Conservation (phyloP, 164 flowering plant species). For the Tetracentron sinense region DNA sequence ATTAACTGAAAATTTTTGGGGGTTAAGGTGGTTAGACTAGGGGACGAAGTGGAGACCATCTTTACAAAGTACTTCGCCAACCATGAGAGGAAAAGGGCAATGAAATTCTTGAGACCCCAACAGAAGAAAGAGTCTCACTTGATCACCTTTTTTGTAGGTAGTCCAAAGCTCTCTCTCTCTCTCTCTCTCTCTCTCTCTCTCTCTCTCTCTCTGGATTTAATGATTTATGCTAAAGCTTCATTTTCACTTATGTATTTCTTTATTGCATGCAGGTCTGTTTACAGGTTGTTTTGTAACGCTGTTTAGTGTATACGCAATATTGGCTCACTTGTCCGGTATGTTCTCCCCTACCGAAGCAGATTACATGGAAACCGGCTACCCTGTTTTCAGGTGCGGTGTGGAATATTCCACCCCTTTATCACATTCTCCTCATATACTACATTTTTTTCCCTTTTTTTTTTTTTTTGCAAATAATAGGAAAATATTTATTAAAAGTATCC, state of each 20-base stretch:
- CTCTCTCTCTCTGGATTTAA: no score
- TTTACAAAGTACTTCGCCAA: conserved; percentile 94
- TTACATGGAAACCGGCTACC: conserved; percentile 85
- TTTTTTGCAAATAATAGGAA: no score
- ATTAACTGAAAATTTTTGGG: no score
- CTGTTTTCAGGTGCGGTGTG: conserved; percentile 97
- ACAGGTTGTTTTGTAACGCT: conserved; percentile 88
- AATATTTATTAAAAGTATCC: no score
- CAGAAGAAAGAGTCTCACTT: conserved; percentile 77
- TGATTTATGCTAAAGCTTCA: no score
- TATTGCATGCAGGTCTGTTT: conserved; percentile 77
- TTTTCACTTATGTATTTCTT: conserved; percentile 3
- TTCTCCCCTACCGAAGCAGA: conserved; percentile 47
- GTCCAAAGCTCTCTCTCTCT: no score
- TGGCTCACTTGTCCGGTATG: conserved; percentile 80
- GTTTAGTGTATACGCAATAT: conserved; percentile 70
- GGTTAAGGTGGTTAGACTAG: conserved; percentile 70
- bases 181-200: no score
- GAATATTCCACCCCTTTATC: no score
- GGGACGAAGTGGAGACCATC: conserved; percentile 97
- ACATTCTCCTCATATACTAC: no score
- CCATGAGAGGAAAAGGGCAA: conserved; percentile 91
- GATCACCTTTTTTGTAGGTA: conserved; percentile 94
- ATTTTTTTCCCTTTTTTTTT: no score
- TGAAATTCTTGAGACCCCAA: conserved; percentile 89